phyloP scores from a whole-genome alignment of 2,329 filamentous ascomycete genomes.

The Paraphaeosphaeria minitans region DNA sequence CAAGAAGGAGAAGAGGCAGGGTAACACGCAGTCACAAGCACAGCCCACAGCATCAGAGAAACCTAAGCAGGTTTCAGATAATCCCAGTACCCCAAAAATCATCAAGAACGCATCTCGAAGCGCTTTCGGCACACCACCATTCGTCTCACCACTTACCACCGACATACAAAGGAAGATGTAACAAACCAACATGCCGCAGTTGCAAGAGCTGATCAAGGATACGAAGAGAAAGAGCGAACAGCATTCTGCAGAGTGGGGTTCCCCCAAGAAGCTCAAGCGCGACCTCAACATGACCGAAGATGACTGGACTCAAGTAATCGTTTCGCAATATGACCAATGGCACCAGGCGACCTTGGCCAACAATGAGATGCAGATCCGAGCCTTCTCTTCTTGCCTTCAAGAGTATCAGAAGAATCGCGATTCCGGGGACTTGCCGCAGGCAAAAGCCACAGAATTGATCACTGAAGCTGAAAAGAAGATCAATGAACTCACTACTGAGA shows the following conservation, averaged over 20 bases:
- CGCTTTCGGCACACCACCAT: too few species aligned
- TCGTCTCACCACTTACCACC: too few species aligned
- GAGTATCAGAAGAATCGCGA: background rate
- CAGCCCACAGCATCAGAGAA: too few species aligned
- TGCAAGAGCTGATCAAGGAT: too few species aligned
- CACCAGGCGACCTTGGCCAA: background rate
- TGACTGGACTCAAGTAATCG: background rate
- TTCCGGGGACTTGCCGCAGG: background rate
- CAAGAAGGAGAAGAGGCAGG: too few species aligned
- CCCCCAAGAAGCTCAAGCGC: background rate
- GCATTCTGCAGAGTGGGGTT: background rate
- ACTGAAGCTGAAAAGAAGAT: background rate
- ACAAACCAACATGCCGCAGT: too few species aligned
- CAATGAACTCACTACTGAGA: background rate
- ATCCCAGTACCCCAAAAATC: too few species aligned
- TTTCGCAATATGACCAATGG: background rate
- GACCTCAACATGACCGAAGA: background rate
- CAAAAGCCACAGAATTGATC: background rate
- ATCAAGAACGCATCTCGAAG: too few species aligned
- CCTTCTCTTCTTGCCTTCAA: background rate
- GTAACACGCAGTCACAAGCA: too few species aligned
- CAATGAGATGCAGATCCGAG: background rate
- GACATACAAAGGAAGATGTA: too few species aligned
- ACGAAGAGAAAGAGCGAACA: background rate
- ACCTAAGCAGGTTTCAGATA: too few species aligned